Percentiles rank a stretch among this genome's conserved stretches.
phyloP scores from a whole-genome alignment of 108 stramenopile species.

The Chaetoceros tenuissimus region DNA sequence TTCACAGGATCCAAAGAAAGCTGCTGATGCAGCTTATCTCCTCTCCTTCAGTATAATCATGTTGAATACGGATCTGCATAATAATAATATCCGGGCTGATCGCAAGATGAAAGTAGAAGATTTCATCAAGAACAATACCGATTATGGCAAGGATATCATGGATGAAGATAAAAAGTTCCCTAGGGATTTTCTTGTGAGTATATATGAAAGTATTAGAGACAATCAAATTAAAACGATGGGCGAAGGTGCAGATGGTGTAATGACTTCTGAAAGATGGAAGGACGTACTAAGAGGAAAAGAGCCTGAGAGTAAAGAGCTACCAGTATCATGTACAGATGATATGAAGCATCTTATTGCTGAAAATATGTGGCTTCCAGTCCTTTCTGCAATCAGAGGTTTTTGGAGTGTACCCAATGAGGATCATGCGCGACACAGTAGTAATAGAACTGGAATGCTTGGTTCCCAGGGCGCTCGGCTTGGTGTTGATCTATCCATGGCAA shows the following conservation, averaged over 20 bases:
- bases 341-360: slow-evolving; percentile 75
- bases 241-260: slow-evolving; percentile 79
- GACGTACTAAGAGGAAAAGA: slow-evolving; percentile 60
- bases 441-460: slow-evolving; percentile 34
- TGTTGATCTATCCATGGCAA: slow-evolving; percentile 70
- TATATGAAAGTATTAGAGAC: slow-evolving; percentile 79
- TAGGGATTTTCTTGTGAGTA: slow-evolving; percentile 71
- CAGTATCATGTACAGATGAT: slow-evolving; percentile 2
- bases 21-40: slow-evolving; percentile 88
- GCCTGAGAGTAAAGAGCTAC: slow-evolving; percentile 9
- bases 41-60: slow-evolving; percentile 95
- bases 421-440: slow-evolving; percentile 8
- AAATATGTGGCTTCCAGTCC: slow-evolving; percentile 67
- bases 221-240: slow-evolving; percentile 84
- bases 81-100: slow-evolving; percentile 90
- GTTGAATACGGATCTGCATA: slow-evolving; percentile 98
- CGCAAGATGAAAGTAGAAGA: slow-evolving; percentile 86
- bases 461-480: slow-evolving; percentile 72
- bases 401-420: slow-evolving; percentile 41
- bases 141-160: slow-evolving; percentile 90
- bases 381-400: slow-evolving; percentile 72
- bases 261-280: slow-evolving; percentile 89
- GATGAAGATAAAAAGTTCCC: slow-evolving; percentile 79
- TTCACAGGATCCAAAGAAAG: slow-evolving; percentile 73
- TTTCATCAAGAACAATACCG: slow-evolving; percentile 86